These are phyloP conservation scores for Kazachstania psychrophila DNA, from an alignment of 805 yeast genomes.

Conservation along the genomic window DNA sequence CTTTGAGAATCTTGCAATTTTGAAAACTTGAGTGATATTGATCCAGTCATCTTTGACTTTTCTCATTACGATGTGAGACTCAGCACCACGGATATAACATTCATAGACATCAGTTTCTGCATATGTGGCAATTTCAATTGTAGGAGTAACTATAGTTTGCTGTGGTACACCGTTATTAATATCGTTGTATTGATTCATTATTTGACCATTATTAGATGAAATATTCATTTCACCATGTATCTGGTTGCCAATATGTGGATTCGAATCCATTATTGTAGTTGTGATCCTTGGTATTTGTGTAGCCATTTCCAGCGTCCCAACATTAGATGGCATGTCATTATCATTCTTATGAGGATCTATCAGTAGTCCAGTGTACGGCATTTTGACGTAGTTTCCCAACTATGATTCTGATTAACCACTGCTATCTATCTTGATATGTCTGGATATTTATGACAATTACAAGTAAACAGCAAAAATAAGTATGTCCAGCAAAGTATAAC, in stretches of 20 bases:
- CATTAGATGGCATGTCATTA: neutral
- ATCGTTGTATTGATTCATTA: neutral
- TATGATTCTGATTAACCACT: no score
- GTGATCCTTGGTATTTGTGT: constrained; percentile 4
- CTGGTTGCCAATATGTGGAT: neutral
- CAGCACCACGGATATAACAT: constrained; percentile 48
- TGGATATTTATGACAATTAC: no score
- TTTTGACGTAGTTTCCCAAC: neutral
- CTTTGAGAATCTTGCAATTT: constrained; percentile 69
- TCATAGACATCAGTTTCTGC: constrained; percentile 49
- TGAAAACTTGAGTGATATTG: constrained; percentile 73
- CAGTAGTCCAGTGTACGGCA: constrained; percentile 3
- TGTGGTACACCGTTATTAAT: neutral
- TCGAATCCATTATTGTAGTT: neutral
- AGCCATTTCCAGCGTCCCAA: neutral
- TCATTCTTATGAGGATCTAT: neutral
- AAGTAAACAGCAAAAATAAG: no score
- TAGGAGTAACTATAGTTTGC: constrained; percentile 8
- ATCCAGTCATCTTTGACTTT: constrained; percentile 90
- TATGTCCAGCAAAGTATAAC: no score
- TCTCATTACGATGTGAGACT: constrained; percentile 50
- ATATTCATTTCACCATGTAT: neutral
- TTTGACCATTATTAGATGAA: neutral
- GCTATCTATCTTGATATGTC: no score
- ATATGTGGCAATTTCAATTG: constrained; percentile 37